phyloP scores from a whole-genome alignment of 2,329 filamentous ascomycete species.

The Ilyonectria mors-panacis region DNA sequence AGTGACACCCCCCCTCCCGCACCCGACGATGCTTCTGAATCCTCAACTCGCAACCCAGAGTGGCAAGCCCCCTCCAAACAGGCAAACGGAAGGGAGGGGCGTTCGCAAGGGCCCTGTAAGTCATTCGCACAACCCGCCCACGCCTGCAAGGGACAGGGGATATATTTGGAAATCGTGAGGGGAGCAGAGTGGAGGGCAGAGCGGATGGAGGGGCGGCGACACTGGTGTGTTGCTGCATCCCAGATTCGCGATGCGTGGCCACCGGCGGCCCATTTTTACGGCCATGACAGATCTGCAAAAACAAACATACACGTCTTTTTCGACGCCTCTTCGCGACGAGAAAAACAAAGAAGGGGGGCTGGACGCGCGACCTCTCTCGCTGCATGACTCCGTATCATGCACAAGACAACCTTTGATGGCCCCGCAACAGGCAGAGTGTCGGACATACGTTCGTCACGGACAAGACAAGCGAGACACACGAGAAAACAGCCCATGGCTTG shows the following conservation, averaged over 20 bases:
- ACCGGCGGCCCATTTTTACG: conserved; percentile 41
- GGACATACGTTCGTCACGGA: conserved; percentile 29
- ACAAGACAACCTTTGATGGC: conserved; percentile 6
- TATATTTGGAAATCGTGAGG: conserved; percentile 28
- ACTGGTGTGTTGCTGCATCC: conserved; percentile 30
- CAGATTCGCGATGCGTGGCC: conserved; percentile 46
- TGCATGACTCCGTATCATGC: background rate
- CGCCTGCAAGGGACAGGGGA: conserved; percentile 40
- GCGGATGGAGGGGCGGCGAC: conserved; percentile 15
- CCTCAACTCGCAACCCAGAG: background rate
- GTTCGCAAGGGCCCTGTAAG: conserved; percentile 31
- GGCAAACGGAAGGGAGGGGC: background rate
- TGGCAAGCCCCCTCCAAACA: conserved; percentile 1
- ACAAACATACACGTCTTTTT: conserved; percentile 33
- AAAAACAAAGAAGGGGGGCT: conserved; percentile 28
- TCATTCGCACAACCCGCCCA: conserved; percentile 27
- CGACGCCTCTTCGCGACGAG: background rate
- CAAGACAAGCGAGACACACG: conserved; percentile 32
- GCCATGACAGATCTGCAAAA: conserved; percentile 45
- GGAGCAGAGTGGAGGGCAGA: background rate
- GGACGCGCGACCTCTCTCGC: background rate
- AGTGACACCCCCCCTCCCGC: background rate
- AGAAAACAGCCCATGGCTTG: conserved; percentile 46
- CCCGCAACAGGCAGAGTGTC: conserved; percentile 16
- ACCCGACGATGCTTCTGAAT: conserved; percentile 7